These are phyloP conservation scores for Podila epigama DNA, from an alignment of 192 early-diverging fungal species.

Conservation along the genomic window DNA sequence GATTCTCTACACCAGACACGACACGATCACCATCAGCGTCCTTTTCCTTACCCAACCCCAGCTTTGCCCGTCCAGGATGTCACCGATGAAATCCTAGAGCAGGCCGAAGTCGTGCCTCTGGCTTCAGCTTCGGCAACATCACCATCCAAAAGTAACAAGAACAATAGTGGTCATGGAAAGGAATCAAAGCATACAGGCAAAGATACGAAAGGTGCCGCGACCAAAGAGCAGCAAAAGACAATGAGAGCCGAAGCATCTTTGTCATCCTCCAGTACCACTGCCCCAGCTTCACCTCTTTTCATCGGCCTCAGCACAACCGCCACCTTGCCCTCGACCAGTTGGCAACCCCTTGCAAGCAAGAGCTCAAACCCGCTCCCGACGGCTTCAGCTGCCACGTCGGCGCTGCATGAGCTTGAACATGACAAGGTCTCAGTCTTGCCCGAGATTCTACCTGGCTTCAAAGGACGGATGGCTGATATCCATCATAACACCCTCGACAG, in stretches of 20 bases:
- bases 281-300: not conserved
- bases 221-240: too few relatives aligned
- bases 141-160: too few relatives aligned
- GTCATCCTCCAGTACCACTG: not conserved
- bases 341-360: slow-evolving; percentile 29
- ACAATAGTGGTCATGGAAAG: too few relatives aligned
- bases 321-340: slow-evolving; percentile 1
- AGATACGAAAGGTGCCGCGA: too few relatives aligned
- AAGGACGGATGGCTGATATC: slow-evolving; percentile 32
- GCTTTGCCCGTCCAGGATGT: slow-evolving; percentile 7
- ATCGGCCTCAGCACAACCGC: slow-evolving; percentile 10
- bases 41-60: slow-evolving; percentile 8
- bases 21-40: slow-evolving; percentile 11
- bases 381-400: not conserved
- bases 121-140: too few relatives aligned
- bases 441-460: slow-evolving; percentile 41
- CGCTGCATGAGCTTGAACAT: slow-evolving; percentile 17
- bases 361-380: slow-evolving; percentile 29
- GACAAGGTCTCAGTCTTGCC: slow-evolving; percentile 37
- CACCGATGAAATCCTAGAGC: slow-evolving; percentile 19
- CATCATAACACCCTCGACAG: slow-evolving; percentile 27
- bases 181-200: too few relatives aligned
- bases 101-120: slow-evolving; percentile 12
- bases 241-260: not conserved
- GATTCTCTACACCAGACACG: slow-evolving; percentile 29